Conservation (phyloP, 1,284 basidiomycete genomes). For the Papiliotrema flavescens region DNA sequence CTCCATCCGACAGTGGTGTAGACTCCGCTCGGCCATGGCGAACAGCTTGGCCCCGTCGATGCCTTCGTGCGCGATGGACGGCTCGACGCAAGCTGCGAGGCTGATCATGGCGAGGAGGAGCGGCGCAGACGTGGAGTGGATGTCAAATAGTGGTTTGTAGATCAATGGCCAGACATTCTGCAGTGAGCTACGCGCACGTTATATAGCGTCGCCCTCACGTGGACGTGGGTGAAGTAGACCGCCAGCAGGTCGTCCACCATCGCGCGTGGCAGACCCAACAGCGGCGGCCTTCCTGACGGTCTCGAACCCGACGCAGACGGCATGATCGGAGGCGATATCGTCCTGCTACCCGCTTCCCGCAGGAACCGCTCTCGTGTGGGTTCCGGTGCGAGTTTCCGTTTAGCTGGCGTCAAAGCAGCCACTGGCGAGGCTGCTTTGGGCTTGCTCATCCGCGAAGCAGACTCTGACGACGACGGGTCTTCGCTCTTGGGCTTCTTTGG, state of each 20-base stretch:
- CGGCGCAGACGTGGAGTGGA: slow-evolving; percentile 26
- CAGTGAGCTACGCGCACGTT: background rate
- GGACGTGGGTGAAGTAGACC: slow-evolving; percentile 35
- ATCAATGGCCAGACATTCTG: slow-evolving; percentile 48
- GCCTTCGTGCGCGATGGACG: slow-evolving; percentile 43
- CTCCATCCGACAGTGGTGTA: slow-evolving; percentile 22
- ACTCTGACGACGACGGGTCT: background rate
- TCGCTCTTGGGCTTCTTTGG: background rate
- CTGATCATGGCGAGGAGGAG: slow-evolving; percentile 42
- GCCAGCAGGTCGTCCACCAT: slow-evolving; percentile 30
- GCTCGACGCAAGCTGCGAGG: slow-evolving; percentile 37
- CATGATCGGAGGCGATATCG: background rate
- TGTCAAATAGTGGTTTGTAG: slow-evolving; percentile 44
- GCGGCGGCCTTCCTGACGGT: background rate
- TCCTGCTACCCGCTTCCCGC: background rate
- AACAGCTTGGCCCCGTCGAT: slow-evolving; percentile 62
- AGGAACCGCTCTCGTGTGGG: background rate
- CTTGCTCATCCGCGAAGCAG: no score
- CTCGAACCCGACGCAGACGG: background rate
- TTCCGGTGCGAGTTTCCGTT: background rate
- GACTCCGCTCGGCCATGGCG: slow-evolving; percentile 31
- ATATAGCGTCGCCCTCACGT: slow-evolving; percentile 12
- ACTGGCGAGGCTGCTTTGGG: background rate
- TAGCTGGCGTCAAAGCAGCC: background rate
- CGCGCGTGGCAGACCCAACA: slow-evolving; percentile 14